phyloP scores from a whole-genome alignment of 2,329 filamentous ascomycete genomes.

The Monosporascus sp. region DNA sequence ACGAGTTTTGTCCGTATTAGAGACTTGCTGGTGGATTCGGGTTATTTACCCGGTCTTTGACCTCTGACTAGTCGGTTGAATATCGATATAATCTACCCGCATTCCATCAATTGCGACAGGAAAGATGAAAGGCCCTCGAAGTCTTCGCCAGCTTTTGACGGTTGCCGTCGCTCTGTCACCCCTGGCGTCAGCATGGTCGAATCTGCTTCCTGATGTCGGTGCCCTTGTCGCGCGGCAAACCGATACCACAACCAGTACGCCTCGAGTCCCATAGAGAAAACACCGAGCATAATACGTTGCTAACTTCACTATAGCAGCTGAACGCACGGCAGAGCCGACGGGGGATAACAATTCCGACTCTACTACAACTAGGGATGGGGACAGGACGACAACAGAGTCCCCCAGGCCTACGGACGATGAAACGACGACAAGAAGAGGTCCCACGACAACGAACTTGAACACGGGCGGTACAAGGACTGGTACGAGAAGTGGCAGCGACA shows the following conservation, averaged over 20 bases:
- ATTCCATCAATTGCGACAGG: slow-evolving; percentile 21
- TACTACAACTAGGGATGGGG: slow-evolving; percentile 5
- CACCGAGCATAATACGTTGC: neutral
- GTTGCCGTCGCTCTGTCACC: slow-evolving; percentile 47
- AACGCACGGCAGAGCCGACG: slow-evolving; percentile 11
- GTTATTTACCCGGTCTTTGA: slow-evolving; percentile 7
- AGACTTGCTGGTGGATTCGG: slow-evolving; percentile 3
- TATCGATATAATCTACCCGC: slow-evolving; percentile 8
- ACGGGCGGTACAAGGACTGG: slow-evolving; percentile 28
- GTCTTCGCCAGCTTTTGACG: slow-evolving; percentile 41
- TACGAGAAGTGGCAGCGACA: slow-evolving; percentile 21
- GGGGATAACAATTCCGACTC: slow-evolving; percentile 4
- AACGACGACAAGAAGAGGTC: slow-evolving; percentile 5
- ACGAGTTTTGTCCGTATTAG: neutral
- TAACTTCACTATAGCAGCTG: slow-evolving; percentile 4
- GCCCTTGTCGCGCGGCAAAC: slow-evolving; percentile 47
- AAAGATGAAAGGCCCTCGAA: slow-evolving; percentile 45
- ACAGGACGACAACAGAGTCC: slow-evolving; percentile 13
- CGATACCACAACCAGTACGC: slow-evolving; percentile 20
- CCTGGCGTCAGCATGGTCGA: slow-evolving; percentile 50
- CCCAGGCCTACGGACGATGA: neutral
- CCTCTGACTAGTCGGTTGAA: slow-evolving; percentile 6
- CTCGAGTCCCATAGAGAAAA: neutral
- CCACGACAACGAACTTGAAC: slow-evolving; percentile 34
- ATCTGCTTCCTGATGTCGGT: slow-evolving; percentile 49